These are phyloP conservation scores for Moringa oleifera DNA, from an alignment of 345 rosid genomes.

Conservation along the genomic window DNA sequence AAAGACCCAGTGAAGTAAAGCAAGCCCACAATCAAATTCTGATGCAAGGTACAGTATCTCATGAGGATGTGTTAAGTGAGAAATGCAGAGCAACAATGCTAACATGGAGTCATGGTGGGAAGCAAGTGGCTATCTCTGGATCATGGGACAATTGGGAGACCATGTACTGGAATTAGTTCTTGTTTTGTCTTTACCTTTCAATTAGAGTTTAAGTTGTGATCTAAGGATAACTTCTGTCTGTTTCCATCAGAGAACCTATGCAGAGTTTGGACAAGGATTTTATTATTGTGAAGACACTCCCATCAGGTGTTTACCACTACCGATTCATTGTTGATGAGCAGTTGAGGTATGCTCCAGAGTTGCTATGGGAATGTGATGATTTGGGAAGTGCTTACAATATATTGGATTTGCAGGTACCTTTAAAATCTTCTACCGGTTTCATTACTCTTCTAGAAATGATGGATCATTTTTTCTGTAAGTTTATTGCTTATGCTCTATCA, in stretches of 20 bases:
- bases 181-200: slow-evolving; percentile 1
- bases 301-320: slow-evolving; percentile 50
- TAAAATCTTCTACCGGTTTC: neutral
- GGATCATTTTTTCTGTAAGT: neutral
- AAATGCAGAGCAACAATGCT: slow-evolving; percentile 35
- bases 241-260: slow-evolving; percentile 38
- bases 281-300: slow-evolving; percentile 44
- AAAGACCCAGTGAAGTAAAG: slow-evolving; percentile 16
- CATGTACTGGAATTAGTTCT: slow-evolving; percentile 23
- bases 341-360: slow-evolving; percentile 33
- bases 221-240: slow-evolving; percentile 1
- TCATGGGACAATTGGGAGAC: slow-evolving; percentile 63
- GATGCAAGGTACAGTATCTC: slow-evolving; percentile 14
- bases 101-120: slow-evolving; percentile 57
- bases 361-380: slow-evolving; percentile 44
- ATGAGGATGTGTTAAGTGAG: slow-evolving; percentile 17
- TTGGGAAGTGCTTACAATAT: slow-evolving; percentile 41
- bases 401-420: slow-evolving; percentile 50
- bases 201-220: slow-evolving; percentile 1
- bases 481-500: neutral
- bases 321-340: slow-evolving; percentile 49
- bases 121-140: slow-evolving; percentile 54
- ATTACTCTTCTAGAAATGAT: neutral
- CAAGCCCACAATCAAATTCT: slow-evolving; percentile 11
- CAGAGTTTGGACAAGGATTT: slow-evolving; percentile 43